Evolutionary conservation across 768 basidiomycete species (phyloP).

Genomic region (Phylloporus sp.): DNA sequence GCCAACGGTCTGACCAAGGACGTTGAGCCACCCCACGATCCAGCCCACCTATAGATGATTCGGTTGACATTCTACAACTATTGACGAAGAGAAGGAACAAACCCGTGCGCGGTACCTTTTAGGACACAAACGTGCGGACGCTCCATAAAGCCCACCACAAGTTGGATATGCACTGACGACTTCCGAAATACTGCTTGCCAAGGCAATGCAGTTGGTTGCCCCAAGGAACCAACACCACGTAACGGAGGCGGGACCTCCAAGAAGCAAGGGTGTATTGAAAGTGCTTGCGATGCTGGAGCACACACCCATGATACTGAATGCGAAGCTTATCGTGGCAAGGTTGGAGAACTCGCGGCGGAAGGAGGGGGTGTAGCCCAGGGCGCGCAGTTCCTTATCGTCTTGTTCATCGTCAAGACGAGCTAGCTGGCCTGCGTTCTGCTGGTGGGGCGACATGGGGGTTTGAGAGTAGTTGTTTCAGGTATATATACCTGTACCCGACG

Average conservation of each 20-base stretch:
- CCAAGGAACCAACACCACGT: conserved; percentile 37
- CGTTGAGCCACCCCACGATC: conserved; percentile 33
- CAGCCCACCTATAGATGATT: conserved; percentile 22
- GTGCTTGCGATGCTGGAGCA: conserved; percentile 37
- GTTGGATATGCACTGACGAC: conserved; percentile 32
- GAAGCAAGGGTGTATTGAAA: conserved; percentile 36
- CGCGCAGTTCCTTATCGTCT: conserved; percentile 24
- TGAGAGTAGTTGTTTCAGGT: not conserved
- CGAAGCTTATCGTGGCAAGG: conserved; percentile 33
- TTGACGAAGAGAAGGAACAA: conserved; percentile 6
- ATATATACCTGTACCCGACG: not conserved
- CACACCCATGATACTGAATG: conserved; percentile 35
- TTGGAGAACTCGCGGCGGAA: conserved; percentile 45
- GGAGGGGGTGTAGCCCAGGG: conserved; percentile 29
- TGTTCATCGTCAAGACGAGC: not conserved
- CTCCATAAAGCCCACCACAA: conserved; percentile 51
- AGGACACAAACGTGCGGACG: conserved; percentile 72
- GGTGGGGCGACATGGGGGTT: conserved; percentile 4
- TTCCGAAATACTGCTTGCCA: conserved; percentile 30
- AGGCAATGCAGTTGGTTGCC: conserved; percentile 23
- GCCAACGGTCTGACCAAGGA: conserved; percentile 25
- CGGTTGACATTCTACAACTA: not conserved
- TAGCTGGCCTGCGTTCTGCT: not conserved
- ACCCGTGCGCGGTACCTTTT: conserved; percentile 61
- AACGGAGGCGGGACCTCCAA: conserved; percentile 35